Evolutionary conservation across 306 rosid genomes (phyloP), one percentile per base, ranked within the genome.

Genomic region (Vigna unguiculata): DNA sequence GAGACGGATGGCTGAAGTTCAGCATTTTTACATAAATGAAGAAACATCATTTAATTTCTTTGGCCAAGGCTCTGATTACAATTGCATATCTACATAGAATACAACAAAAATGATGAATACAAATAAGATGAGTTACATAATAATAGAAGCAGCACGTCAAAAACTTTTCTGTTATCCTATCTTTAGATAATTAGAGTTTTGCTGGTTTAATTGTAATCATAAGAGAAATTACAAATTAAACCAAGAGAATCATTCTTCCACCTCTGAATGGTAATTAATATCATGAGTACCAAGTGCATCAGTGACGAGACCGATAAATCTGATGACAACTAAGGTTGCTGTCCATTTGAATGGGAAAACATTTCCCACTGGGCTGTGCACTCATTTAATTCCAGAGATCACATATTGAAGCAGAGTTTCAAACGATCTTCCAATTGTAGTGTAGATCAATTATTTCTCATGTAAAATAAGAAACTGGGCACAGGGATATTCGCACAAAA

Each of bases 391-490:
- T 52, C 76, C 69, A 38, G 57, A 20, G 52, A 75, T 15, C 34
- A 62, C 57, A 52, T 43, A 47, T 17, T 54, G 58, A 59, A 48
- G 71, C 78, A 2, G 20, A 53, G 51, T 51, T 82, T 43, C 43
- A 75, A 54, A 61, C 28, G 55, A 82, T 58, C 24, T 71, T 72
- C 59, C 64, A 48, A n/a, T 68, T 41, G 49, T 65, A 64, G 76
- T 19, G 48, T 65, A 64, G 73, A 70, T 65, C 54, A 43, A 65
- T 69, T 75, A 85, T 57, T 82, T 72, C 70, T 82, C 88, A 36
- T 46, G 89, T 80, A 54, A 88, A 57, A 49, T 79, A 58, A 93
- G 93, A 77, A 91, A 93, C 78, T 88, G 93, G 36, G 87, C 98
- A 54, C 96, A 90, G 20, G 92, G 81, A 81, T 87, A 85, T 52